Base-by-base conservation (phyloP, 345 rosid genomes). In the Brassica carinata region DNA sequence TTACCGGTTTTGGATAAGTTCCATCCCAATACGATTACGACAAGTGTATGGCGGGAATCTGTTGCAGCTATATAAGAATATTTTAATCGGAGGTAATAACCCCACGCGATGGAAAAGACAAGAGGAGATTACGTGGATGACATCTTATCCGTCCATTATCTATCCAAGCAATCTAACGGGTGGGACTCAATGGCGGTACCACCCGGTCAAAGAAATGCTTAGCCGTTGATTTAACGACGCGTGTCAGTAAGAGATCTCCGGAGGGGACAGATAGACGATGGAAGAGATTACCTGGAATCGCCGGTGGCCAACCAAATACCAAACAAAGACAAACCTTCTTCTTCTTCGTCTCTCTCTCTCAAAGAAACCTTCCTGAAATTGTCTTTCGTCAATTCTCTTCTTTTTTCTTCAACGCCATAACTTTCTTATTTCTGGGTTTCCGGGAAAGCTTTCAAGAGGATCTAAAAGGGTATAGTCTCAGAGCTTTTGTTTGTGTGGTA, bases 271-370 rank as follows among this genome's bases (percentile, higher is more conserved):
- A 89, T 75, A 74, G 86, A 79, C 79, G 81, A 77, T 71, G 78
- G 48, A 77, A 8, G 76, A 72, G 79, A 73, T 89, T 84, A 87
- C 91, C 91, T 91, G 94, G 87, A 87, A 85, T 79, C 87, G 88
- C 92, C 94, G 87, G 93, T 87, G 81, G 64, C 91, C 94, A 90
- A 85, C 87, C 85, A 71, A 66, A 85, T 61, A 78, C 83, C 86
- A 79, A 84, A 79, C 84, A 74, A 74, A 78, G 84, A 80, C 79
- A 53, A 57, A 67, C 11, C 70, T 67, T 55, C 34, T 78, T 17
- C 67, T 0, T 76, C 53, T 78, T 45, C 36, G 79, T 40, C 51
- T 43, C 11, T 38, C 65, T 76, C 75, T 79, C 58, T 83, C 83
- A 66, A 27, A 9, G 62, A 69, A 68, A 69, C 53, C 69, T 62